Evolutionary conservation across 257 asterid genomes (phyloP), one percentile per base, ranked within the genome.

Genomic region (Ballota nigra): DNA sequence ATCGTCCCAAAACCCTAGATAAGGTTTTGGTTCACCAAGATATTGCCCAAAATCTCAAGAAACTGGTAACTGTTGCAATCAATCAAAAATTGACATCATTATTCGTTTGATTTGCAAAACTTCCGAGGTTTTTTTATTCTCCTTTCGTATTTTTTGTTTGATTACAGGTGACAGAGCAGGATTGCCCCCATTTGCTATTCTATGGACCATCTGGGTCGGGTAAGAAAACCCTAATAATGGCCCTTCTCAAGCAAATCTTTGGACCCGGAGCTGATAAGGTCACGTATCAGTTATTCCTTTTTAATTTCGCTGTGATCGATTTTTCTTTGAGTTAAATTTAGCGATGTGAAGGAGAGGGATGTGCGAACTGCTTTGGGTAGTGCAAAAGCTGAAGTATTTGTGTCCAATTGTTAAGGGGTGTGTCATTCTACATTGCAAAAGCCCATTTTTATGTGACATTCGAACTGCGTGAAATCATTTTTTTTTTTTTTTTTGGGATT

Each of bases 151-250:
- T n/a, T 59, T 38, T 66, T 34, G 71, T 43, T 75, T 73, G 26
- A 36, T 81, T 78, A 5, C 70, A 94, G 96, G 97, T 89, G 59
- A 77, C 90, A 15, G 96, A 89, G 85, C 96, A 90, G 79, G 98
- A 94, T 86, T 94, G 99, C 38, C 97, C 99, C 33, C 99, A 91
- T 83, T 78, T 94, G 70, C 90, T 91, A 52, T 94, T 94, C 86
- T 90, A 91, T 47, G 99, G 98, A 45, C 99, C 99, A 10, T 81
- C 97, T 8, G 98, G 99, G 66, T 83, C 99, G 56, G 99, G 99
- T 52, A 94, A 94, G 79, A 94, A 94, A 84, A 94, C 99, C 88
- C 96, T 91, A 75, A 87, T 91, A 16, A 91, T 91, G 98, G 98
- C 99, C 67, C 95, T 94, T 76, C 95, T 91, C 76, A 78, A 98